phyloP scores from a whole-genome alignment of 129 eudicot genomes.

The Silybum marianum region DNA sequence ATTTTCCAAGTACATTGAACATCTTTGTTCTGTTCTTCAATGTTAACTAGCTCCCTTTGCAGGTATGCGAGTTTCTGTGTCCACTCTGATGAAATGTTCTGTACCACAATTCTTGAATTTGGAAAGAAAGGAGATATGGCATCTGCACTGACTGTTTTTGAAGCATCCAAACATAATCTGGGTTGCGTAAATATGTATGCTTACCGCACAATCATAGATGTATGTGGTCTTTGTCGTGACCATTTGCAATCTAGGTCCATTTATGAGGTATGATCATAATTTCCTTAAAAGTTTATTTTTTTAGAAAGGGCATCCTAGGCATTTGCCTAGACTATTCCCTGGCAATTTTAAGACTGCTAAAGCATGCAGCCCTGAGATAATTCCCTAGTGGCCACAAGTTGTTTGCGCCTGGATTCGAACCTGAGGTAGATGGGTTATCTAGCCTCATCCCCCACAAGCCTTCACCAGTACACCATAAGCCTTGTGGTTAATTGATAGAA shows the following conservation, averaged over 20 bases:
- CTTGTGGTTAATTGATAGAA: too few species aligned
- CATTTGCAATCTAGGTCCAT: conserved; percentile 75
- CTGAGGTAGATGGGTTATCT: too few species aligned
- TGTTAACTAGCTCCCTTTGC: conserved; percentile 23
- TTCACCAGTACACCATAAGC: too few species aligned
- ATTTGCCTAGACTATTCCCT: too few species aligned
- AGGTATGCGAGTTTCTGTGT: conserved; percentile 68
- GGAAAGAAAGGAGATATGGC: conserved; percentile 83
- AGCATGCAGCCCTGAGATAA: too few species aligned
- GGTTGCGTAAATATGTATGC: conserved; percentile 75
- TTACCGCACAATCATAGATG: conserved; percentile 91
- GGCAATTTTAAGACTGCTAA: too few species aligned
- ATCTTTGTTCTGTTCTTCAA: conserved; percentile 1
- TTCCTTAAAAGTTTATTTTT: too few species aligned
- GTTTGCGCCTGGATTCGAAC: too few species aligned
- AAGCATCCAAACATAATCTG: conserved; percentile 68
- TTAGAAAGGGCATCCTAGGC: too few species aligned
- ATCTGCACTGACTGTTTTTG: conserved; percentile 71
- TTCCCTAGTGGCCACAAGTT: too few species aligned
- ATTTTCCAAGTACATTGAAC: neutral
- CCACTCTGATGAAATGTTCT: conserved; percentile 52
- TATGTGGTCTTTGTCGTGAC: conserved; percentile 88
- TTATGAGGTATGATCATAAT: conserved; percentile 63
- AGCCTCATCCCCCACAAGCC: too few species aligned
- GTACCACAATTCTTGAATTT: conserved; percentile 68